Percentiles rank a stretch among this genome's conserved stretches.
phyloP scores from a whole-genome alignment of 208 protist genomes.

The Vickermania ingenoplastis region DNA sequence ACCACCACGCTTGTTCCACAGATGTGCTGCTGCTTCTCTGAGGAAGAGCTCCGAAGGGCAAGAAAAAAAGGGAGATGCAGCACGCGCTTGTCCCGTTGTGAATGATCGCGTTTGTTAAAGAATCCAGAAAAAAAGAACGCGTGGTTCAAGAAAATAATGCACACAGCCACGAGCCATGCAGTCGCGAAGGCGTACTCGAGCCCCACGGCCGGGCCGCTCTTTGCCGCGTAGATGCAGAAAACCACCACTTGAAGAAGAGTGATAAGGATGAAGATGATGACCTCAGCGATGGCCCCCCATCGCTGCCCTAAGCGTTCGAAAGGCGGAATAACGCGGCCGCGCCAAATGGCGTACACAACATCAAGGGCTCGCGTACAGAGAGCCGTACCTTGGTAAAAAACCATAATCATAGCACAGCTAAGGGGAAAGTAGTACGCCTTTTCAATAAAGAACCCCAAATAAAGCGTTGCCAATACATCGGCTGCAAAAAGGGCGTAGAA shows the following conservation, averaged over 20 bases:
- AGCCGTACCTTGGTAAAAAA: conserved; percentile 27
- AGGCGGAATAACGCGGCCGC: conserved; percentile 41
- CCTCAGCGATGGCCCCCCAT: conserved; percentile 28
- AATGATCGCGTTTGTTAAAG: background rate
- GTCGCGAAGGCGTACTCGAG: conserved; percentile 56
- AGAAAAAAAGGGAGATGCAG: conserved; percentile 9
- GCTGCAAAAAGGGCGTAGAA: conserved; percentile 37
- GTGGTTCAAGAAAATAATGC: conserved; percentile 50
- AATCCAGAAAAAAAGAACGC: conserved; percentile 16
- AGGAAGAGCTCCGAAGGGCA: conserved; percentile 3
- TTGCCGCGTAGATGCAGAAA: conserved; percentile 39
- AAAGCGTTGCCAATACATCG: conserved; percentile 31
- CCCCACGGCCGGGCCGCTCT: conserved; percentile 31
- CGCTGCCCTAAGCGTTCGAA: conserved; percentile 27
- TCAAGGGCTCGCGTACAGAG: conserved; percentile 61
- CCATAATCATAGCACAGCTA: conserved; percentile 37
- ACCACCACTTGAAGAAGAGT: conserved; percentile 35
- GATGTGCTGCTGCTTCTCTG: conserved; percentile 2
- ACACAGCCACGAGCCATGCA: conserved; percentile 56
- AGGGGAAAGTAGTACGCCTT: conserved; percentile 54
- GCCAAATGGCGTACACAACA: conserved; percentile 36
- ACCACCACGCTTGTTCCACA: conserved; percentile 17
- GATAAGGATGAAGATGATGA: conserved; percentile 19
- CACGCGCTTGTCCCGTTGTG: background rate
- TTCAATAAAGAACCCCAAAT: conserved; percentile 48